Conservation (phyloP, 2,329 filamentous ascomycete species). For the Hypomyces perniciosus region DNA sequence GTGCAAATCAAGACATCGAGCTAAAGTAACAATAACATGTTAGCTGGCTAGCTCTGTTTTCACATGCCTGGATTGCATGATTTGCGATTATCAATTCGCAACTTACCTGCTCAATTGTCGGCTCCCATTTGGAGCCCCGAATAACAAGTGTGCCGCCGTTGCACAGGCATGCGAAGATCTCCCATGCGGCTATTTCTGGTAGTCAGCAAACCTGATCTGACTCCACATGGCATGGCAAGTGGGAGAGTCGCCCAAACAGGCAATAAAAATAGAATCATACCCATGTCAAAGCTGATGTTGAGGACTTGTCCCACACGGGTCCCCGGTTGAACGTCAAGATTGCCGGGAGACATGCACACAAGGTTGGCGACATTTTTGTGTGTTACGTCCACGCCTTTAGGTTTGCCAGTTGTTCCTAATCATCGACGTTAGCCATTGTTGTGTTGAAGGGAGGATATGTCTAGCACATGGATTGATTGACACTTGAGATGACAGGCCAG, state of each 20-base stretch:
- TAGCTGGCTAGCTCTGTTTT: slow-evolving; percentile 1
- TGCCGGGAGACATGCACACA: slow-evolving; percentile 44
- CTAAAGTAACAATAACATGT: slow-evolving; percentile 21
- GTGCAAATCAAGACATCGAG: slow-evolving; percentile 50
- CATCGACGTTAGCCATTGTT: not conserved
- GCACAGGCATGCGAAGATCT: slow-evolving; percentile 51
- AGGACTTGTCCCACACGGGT: slow-evolving; percentile 49
- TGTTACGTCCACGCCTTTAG: slow-evolving; percentile 53
- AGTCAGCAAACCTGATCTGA: slow-evolving; percentile 8
- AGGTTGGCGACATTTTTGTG: slow-evolving; percentile 51
- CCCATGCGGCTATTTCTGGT: slow-evolving; percentile 47
- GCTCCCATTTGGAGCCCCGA: slow-evolving; percentile 44
- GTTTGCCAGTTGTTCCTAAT: slow-evolving; percentile 47
- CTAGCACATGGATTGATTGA: not conserved
- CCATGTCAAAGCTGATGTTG: slow-evolving; percentile 57
- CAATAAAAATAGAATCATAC: slow-evolving; percentile 30
- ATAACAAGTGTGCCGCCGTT: slow-evolving; percentile 52
- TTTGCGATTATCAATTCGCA: not conserved
- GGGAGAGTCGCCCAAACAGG: slow-evolving; percentile 10
- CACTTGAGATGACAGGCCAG: no score
- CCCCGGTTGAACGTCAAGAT: slow-evolving; percentile 43
- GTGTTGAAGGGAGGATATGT: not conserved
- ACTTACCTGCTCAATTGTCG: slow-evolving; percentile 39
- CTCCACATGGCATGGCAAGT: not conserved
- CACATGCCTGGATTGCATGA: not conserved